Conservation (phyloP, 2,329 filamentous ascomycete species). For the Macroventuria anomochaeta region DNA sequence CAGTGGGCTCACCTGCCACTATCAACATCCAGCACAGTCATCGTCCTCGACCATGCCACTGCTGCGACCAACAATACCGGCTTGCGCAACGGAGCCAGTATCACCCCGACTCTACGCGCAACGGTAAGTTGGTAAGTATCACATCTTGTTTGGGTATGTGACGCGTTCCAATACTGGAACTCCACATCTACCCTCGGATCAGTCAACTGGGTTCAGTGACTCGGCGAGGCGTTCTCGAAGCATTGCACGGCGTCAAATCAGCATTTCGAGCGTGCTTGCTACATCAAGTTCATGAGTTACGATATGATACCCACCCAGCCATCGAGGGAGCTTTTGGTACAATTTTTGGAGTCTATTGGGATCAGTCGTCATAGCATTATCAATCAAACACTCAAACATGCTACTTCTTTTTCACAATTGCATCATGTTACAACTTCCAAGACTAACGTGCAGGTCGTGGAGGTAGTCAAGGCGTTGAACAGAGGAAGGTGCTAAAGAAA, state of each 20-base stretch:
- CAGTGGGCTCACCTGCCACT: constrained; percentile 21
- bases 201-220: constrained; percentile 19
- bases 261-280: constrained; percentile 20
- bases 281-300: constrained; percentile 19
- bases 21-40: constrained; percentile 19
- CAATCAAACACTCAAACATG: constrained; percentile 14
- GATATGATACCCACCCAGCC: constrained; percentile 21
- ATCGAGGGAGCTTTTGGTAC: constrained; percentile 14
- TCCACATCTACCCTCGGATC: constrained; percentile 44
- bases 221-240: constrained; percentile 22
- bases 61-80: constrained; percentile 32
- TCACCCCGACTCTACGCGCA: constrained; percentile 50
- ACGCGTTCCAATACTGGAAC: constrained; percentile 42
- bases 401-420: not conserved
- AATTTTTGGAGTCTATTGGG: constrained; percentile 17
- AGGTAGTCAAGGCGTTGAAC: no score
- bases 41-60: constrained; percentile 9
- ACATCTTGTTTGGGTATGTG: constrained; percentile 51
- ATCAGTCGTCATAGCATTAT: constrained; percentile 15
- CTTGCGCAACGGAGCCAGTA: constrained; percentile 48
- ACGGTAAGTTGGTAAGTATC: constrained; percentile 53
- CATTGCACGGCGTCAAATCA: constrained; percentile 19
- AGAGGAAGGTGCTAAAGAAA: no score
- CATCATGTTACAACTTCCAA: no score
- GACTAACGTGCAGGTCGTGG: no score